Percentiles rank a stretch among this genome's conserved stretches.
Evolutionary conservation across 2,329 filamentous ascomycete genomes (phyloP).

Genomic region (Fusarium cyanostomum): DNA sequence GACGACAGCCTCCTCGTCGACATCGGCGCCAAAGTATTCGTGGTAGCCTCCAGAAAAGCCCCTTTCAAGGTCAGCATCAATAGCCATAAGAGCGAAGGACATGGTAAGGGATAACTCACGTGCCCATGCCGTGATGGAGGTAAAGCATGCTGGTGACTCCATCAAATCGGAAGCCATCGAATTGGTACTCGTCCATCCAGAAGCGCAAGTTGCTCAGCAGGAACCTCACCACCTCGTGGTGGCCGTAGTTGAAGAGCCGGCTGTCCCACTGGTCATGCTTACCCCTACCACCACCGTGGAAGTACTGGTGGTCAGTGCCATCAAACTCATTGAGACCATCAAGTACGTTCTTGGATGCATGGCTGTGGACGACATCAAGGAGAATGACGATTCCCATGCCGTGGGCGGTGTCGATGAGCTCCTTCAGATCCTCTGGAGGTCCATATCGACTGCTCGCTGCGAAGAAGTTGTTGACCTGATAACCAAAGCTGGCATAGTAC

Average conservation of each 20-base stretch:
- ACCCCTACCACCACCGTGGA: slow-evolving; percentile 86
- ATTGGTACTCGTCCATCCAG: slow-evolving; percentile 99
- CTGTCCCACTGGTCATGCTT: slow-evolving; percentile 96
- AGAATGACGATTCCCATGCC: slow-evolving; percentile 89
- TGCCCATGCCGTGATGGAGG: slow-evolving; percentile 93
- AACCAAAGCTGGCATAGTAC: slow-evolving; percentile 98
- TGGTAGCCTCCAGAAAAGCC: slow-evolving; percentile 98
- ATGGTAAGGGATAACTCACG: slow-evolving; percentile 65
- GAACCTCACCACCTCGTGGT: slow-evolving; percentile 95
- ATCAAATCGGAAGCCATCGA: slow-evolving; percentile 97
- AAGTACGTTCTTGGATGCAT: slow-evolving; percentile 96
- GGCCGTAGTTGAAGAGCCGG: slow-evolving; percentile 95
- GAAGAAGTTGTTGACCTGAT: slow-evolving; percentile 99
- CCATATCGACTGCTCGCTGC: slow-evolving; percentile 96
- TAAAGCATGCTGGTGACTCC: slow-evolving; percentile 99
- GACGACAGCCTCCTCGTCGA: slow-evolving; percentile 92
- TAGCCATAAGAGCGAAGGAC: not conserved
- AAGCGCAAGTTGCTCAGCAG: slow-evolving; percentile 93
- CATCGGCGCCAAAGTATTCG: slow-evolving; percentile 90
- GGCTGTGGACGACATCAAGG: slow-evolving; percentile 95
- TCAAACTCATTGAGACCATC: slow-evolving; percentile 98
- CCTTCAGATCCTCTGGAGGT: slow-evolving; percentile 91
- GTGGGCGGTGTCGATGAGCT: slow-evolving; percentile 95
- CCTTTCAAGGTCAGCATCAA: slow-evolving; percentile 53
- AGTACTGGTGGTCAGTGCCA: slow-evolving; percentile 93